Evolutionary conservation across 441 rosid species (phyloP).

Genomic region (Erodium trifolium): DNA sequence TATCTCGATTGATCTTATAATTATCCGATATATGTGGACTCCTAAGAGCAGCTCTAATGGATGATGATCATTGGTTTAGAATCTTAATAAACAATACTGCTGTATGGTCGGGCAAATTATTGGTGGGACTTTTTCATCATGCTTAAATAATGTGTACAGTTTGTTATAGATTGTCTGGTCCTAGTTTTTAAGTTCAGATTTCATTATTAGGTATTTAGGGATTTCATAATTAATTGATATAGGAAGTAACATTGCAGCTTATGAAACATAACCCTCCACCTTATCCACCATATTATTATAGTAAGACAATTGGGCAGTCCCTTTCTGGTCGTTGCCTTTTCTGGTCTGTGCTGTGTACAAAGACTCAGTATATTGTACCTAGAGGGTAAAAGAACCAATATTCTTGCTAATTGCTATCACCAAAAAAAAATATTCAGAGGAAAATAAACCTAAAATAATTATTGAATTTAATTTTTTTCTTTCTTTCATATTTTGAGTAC

Average conservation of each 20-base stretch:
- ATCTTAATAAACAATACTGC: slow-evolving; percentile 7
- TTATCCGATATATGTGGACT: too few species aligned
- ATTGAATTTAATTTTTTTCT: too few species aligned
- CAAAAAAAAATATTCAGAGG: too few species aligned
- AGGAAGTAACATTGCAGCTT: slow-evolving; percentile 27
- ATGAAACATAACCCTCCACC: slow-evolving; percentile 29
- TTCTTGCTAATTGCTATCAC: too few species aligned
- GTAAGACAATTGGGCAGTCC: slow-evolving; percentile 18
- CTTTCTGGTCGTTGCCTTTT: slow-evolving; percentile 16
- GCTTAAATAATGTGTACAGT: not conserved
- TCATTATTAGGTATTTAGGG: slow-evolving; percentile 6
- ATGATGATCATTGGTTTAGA: not conserved
- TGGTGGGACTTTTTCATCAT: slow-evolving; percentile 7
- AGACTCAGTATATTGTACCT: too few species aligned
- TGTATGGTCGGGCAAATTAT: not conserved
- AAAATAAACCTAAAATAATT: too few species aligned
- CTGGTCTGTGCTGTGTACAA: too few species aligned
- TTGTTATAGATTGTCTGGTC: not conserved
- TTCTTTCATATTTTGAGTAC: too few species aligned
- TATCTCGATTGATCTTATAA: too few species aligned
- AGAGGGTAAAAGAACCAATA: too few species aligned
- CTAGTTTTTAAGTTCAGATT: not conserved
- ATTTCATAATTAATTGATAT: slow-evolving; percentile 10
- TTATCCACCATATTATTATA: slow-evolving; percentile 21
- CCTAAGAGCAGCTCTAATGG: not conserved